A percentile compares a stretch with the other conserved stretches of the same genome.
phyloP scores from a whole-genome alignment of 129 eudicot genomes.

The Chrysanthemum seticuspe region DNA sequence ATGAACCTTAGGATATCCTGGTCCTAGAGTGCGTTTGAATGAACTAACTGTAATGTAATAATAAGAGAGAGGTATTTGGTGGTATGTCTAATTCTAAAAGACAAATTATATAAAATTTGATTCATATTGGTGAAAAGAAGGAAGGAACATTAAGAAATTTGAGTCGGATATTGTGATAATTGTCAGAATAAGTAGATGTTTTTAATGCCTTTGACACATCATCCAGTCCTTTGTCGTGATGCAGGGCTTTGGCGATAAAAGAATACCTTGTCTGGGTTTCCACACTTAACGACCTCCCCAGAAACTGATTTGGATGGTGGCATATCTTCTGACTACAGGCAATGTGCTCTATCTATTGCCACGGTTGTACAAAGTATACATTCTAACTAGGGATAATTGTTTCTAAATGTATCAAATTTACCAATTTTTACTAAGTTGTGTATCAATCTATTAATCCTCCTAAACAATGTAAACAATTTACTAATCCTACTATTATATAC shows the following conservation, averaged over 20 bases:
- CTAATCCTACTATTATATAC: no score
- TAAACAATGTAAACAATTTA: no score
- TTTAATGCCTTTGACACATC: not conserved
- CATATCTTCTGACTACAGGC: no score
- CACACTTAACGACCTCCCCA: constrained; percentile 12
- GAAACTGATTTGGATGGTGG: constrained; percentile 12
- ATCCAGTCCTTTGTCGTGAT: constrained; percentile 4
- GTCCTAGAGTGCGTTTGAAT: not conserved
- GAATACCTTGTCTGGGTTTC: constrained; percentile 38
- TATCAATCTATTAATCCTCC: no score
- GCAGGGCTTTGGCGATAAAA: constrained; percentile 55
- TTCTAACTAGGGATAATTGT: not conserved
- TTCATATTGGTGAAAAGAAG: not conserved
- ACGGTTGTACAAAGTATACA: not conserved
- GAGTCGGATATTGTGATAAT: not conserved
- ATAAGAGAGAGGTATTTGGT: not conserved
- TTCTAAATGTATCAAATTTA: no score
- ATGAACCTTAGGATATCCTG: not conserved
- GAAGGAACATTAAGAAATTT: not conserved
- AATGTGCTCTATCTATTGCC: not conserved
- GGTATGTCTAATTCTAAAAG: not conserved
- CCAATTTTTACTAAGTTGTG: no score
- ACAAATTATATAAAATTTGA: not conserved
- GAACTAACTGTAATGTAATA: not conserved
- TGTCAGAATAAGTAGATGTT: not conserved